These are phyloP conservation scores for Petunia hybrid DNA, from an alignment of 305 asterid genomes.

Conservation along the genomic window DNA sequence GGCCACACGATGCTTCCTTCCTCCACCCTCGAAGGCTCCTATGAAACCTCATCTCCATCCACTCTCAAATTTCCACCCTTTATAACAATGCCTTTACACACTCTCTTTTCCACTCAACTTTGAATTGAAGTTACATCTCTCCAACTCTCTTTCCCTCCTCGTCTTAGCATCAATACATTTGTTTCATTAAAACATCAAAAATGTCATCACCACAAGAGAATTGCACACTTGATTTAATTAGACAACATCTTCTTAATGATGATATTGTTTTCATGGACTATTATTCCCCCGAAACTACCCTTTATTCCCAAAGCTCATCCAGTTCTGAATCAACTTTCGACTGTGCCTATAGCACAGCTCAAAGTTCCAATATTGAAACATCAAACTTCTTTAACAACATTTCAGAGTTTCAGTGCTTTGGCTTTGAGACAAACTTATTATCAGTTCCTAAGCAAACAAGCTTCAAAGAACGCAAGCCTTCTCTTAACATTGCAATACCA, in stretches of 20 bases:
- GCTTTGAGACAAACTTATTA: slow-evolving; percentile 28
- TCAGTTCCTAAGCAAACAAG: neutral
- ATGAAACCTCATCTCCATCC: slow-evolving; percentile 17
- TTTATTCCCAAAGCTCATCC: slow-evolving; percentile 31
- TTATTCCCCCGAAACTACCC: neutral
- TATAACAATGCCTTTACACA: neutral
- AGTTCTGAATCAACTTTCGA: neutral
- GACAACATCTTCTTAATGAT: slow-evolving; percentile 31
- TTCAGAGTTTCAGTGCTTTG: neutral
- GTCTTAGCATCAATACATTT: neutral
- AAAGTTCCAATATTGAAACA: neutral
- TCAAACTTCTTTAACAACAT: neutral
- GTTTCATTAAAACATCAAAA: neutral
- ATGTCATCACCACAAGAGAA: slow-evolving; percentile 21
- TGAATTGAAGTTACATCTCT: neutral
- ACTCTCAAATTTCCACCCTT: neutral
- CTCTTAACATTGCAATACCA: slow-evolving; percentile 46
- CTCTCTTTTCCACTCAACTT: slow-evolving; percentile 13
- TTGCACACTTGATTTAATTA: slow-evolving; percentile 16
- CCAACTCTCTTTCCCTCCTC: neutral
- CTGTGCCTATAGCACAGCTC: slow-evolving; percentile 39
- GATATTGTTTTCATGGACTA: neutral
- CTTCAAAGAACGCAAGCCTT: slow-evolving; percentile 46
- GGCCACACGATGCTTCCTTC: slow-evolving; percentile 20
- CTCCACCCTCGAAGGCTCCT: slow-evolving; percentile 22